Evolutionary conservation across 768 basidiomycete species (phyloP).

Genomic region (Rhizopogon vinicolor): DNA sequence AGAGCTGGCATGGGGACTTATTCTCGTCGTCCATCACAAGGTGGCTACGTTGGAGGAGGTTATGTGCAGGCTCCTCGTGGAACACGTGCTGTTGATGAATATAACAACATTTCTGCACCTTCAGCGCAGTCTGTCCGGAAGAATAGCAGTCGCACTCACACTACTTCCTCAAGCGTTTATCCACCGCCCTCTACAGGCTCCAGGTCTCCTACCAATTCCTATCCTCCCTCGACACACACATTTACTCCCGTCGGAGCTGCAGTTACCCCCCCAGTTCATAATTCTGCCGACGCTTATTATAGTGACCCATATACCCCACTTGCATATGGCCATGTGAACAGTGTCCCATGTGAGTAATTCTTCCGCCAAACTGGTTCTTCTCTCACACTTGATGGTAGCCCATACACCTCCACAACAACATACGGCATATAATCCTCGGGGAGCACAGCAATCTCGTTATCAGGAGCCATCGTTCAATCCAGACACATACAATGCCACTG

Average conservation of each 20-base stretch:
- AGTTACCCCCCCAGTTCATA: conserved; percentile 12
- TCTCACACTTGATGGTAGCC: conserved; percentile 32
- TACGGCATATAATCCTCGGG: conserved; percentile 32
- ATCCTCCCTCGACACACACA: conserved; percentile 26
- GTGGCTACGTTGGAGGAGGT: conserved; percentile 43
- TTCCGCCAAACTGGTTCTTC: conserved; percentile 1
- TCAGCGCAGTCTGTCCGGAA: conserved; percentile 40
- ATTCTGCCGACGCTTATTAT: conserved; percentile 16
- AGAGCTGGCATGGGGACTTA: conserved; percentile 22
- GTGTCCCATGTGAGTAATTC: conserved; percentile 47
- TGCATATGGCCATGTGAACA: conserved; percentile 49
- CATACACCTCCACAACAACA: conserved; percentile 47
- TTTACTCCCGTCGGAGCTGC: conserved; percentile 25
- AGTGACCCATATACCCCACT: conserved; percentile 24
- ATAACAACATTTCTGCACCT: conserved; percentile 49
- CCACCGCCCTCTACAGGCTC: conserved; percentile 26
- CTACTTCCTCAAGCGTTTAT: conserved; percentile 34
- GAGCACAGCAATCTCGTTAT: conserved; percentile 15
- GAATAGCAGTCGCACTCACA: conserved; percentile 33
- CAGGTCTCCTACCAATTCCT: conserved; percentile 12
- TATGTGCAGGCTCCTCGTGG: conserved; percentile 65
- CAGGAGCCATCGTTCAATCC: conserved; percentile 25
- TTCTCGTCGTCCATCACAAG: conserved; percentile 27
- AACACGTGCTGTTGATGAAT: conserved; percentile 71
- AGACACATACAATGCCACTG: conserved; percentile 36